Conservation (phyloP, 352 stramenopile species). For the Phytophthora sp. region DNA sequence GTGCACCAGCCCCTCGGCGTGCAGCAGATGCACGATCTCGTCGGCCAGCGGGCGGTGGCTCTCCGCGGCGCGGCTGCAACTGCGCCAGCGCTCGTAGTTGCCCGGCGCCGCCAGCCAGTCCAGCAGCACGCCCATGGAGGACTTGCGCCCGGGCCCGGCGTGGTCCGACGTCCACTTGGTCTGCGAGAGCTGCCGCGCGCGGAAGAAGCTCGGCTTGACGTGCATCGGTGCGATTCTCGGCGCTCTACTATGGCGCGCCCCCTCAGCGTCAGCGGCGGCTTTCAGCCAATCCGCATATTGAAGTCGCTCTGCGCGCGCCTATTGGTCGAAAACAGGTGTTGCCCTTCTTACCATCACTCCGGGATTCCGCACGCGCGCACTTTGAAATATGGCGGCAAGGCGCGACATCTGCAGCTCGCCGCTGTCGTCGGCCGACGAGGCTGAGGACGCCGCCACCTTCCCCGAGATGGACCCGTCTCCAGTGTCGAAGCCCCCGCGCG, state of each 20-base stretch:
- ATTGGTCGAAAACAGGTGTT: slow-evolving; percentile 26
- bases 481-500: slow-evolving; percentile 1
- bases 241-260: slow-evolving; percentile 4
- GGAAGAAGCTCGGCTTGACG: slow-evolving; percentile 37
- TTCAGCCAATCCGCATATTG: slow-evolving; percentile 27
- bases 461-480: slow-evolving; percentile 17
- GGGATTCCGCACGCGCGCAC: not conserved
- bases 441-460: slow-evolving; percentile 12
- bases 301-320: not conserved
- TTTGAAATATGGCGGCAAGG: slow-evolving; percentile 28
- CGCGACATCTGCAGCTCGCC: slow-evolving; percentile 55
- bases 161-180: slow-evolving; percentile 39
- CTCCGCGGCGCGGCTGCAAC: slow-evolving; percentile 2
- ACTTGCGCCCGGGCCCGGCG: slow-evolving; percentile 32
- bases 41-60: slow-evolving; percentile 13
- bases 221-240: slow-evolving; percentile 19
- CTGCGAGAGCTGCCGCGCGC: slow-evolving; percentile 12
- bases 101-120: slow-evolving; percentile 43
- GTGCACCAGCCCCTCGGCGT: slow-evolving; percentile 29
- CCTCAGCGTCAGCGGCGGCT: not conserved
- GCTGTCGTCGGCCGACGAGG: slow-evolving; percentile 55
- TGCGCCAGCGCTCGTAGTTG: slow-evolving; percentile 54
- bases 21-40: slow-evolving; percentile 39
- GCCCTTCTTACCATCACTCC: slow-evolving; percentile 19
- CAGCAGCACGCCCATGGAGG: slow-evolving; percentile 56